Conservation (phyloP, 768 basidiomycete species). For the Trametes sanguinea region DNA sequence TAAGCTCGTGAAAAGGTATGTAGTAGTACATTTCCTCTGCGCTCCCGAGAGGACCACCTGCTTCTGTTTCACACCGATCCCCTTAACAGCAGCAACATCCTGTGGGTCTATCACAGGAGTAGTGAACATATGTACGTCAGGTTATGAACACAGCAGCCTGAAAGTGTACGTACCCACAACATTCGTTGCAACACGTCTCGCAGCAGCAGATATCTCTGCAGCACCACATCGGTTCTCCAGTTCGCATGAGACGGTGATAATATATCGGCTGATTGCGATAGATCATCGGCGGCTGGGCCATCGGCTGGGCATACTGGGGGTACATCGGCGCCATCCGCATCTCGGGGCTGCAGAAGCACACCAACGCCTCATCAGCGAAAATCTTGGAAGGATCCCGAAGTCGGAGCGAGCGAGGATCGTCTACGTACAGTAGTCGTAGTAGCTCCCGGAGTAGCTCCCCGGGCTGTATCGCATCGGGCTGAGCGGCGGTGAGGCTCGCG, state of each 20-base stretch:
- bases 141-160: background rate
- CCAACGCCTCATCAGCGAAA: background rate
- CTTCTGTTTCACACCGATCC: no score
- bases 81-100: constrained; percentile 7
- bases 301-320: constrained; percentile 29
- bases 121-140: background rate
- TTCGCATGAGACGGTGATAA: constrained; percentile 19
- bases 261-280: constrained; percentile 26
- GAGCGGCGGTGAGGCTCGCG: constrained; percentile 24
- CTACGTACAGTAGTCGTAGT: constrained; percentile 28
- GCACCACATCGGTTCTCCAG: constrained; percentile 15
- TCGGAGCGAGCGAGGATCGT: background rate
- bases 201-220: constrained; percentile 27
- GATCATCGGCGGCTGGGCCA: constrained; percentile 28
- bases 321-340: constrained; percentile 29
- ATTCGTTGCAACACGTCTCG: constrained; percentile 24
- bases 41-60: no score
- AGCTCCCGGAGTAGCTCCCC: constrained; percentile 22
- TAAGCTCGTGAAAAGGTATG: no score
- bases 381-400: background rate
- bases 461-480: constrained; percentile 24
- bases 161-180: constrained; percentile 21
- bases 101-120: constrained; percentile 1
- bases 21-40: no score
- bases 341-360: constrained; percentile 25